phyloP scores from a whole-genome alignment of 495 filamentous ascomycete genomes.

The Lophiotrema nucula region DNA sequence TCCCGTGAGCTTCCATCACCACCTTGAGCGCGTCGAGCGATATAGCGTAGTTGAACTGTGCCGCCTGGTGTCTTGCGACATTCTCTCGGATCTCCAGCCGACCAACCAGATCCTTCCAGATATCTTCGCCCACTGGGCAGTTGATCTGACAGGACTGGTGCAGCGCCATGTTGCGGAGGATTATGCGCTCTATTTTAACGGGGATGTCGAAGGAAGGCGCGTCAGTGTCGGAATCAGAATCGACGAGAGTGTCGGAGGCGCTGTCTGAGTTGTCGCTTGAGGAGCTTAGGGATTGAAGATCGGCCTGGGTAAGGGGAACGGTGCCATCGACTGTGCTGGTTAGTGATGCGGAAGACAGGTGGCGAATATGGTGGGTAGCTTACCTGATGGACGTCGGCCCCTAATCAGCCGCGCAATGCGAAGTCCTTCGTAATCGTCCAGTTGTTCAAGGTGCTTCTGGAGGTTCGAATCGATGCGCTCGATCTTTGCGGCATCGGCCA shows the following conservation, averaged over 20 bases:
- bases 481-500: conserved; percentile 9
- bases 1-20: conserved; percentile 5
- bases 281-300: neutral
- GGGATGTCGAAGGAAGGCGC: neutral
- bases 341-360: conserved; percentile 4
- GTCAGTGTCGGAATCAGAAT: conserved; percentile 5
- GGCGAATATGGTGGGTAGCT: conserved; percentile 1
- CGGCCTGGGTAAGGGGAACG: conserved; percentile 3
- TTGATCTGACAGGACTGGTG: conserved; percentile 10
- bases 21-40: neutral
- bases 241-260: conserved; percentile 4
- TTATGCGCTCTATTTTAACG: conserved; percentile 2
- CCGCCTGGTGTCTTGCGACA: neutral
- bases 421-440: conserved; percentile 2
- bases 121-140: conserved; percentile 3
- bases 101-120: neutral
- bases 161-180: neutral
- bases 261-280: conserved; percentile 3
- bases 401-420: conserved; percentile 10
- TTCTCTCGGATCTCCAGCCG: conserved; percentile 10
- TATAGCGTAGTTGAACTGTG: conserved; percentile 6
- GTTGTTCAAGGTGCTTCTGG: conserved; percentile 7
- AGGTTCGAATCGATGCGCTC: conserved; percentile 6
- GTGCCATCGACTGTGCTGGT: conserved; percentile 6
- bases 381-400: conserved; percentile 6